These are phyloP conservation scores for Hypocrella siamensis DNA, from an alignment of 2,329 filamentous ascomycete species.

Conservation along the genomic window DNA sequence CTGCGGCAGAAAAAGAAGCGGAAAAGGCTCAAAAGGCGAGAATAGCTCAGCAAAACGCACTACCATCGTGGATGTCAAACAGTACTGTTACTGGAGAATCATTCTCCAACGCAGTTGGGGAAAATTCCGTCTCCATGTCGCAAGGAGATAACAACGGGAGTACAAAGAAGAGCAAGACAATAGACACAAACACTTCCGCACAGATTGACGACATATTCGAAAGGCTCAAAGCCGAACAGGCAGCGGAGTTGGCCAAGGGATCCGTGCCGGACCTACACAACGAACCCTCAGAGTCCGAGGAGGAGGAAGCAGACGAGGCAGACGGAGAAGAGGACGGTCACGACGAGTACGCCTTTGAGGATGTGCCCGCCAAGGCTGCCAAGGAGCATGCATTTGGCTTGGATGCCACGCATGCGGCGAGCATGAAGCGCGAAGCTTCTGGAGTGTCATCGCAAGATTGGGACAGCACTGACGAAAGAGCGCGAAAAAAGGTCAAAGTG, in stretches of 20 bases:
- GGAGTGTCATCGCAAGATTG: conserved; percentile 8
- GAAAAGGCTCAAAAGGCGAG: conserved; percentile 51
- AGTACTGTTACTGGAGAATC: conserved; percentile 51
- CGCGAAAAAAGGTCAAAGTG: conserved; percentile 34
- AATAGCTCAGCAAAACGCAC: conserved; percentile 50
- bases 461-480: not conserved
- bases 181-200: conserved; percentile 35
- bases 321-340: conserved; percentile 19
- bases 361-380: conserved; percentile 28
- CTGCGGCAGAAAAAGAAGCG: conserved; percentile 49
- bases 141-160: conserved; percentile 29
- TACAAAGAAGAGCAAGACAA: conserved; percentile 17
- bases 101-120: conserved; percentile 24
- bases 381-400: conserved; percentile 15
- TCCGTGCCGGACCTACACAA: conserved; percentile 15
- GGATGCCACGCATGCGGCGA: conserved; percentile 16
- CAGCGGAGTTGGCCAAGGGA: conserved; percentile 22
- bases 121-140: conserved; percentile 11
- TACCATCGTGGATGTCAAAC: conserved; percentile 57
- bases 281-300: conserved; percentile 14
- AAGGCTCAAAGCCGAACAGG: conserved; percentile 46
- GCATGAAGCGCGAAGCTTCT: conserved; percentile 19
- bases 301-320: not conserved
- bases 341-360: conserved; percentile 29
- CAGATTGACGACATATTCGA: conserved; percentile 54